phyloP scores from a whole-genome alignment of 768 basidiomycete genomes.

The Lentinula guzmanii region DNA sequence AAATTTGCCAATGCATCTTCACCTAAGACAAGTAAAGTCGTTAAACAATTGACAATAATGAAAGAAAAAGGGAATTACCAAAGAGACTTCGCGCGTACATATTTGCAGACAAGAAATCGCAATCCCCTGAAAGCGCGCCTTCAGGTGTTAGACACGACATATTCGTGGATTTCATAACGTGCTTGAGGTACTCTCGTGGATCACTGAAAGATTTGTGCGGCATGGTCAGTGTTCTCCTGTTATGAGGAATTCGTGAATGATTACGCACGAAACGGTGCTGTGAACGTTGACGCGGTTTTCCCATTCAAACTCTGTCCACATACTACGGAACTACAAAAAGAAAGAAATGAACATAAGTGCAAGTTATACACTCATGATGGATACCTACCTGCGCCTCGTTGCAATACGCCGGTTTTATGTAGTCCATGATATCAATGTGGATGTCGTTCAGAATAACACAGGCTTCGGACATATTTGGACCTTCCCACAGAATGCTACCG shows the following conservation, averaged over 20 bases:
- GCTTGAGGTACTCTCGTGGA: conserved; percentile 83
- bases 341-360: neutral
- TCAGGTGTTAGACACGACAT: conserved; percentile 97
- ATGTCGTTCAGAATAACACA: conserved; percentile 96
- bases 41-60: neutral
- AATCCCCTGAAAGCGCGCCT: conserved; percentile 91
- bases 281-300: conserved; percentile 98
- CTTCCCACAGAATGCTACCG: conserved; percentile 96
- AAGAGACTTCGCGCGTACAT: conserved; percentile 95
- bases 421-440: conserved; percentile 98
- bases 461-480: conserved; percentile 77
- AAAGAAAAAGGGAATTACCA: conserved; percentile 45
- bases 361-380: neutral
- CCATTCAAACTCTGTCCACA: conserved; percentile 99
- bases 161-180: conserved; percentile 96
- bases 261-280: conserved; percentile 69
- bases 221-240: neutral
- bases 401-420: conserved; percentile 94
- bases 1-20: conserved; percentile 96
- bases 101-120: conserved; percentile 95
- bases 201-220: conserved; percentile 38
- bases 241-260: neutral
- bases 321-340: conserved; percentile 73
- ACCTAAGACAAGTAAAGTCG: conserved; percentile 43
- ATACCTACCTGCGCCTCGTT: conserved; percentile 79